Evolutionary conservation across 2,329 filamentous ascomycete genomes (phyloP).

Genomic region (Cercospora janseana): DNA sequence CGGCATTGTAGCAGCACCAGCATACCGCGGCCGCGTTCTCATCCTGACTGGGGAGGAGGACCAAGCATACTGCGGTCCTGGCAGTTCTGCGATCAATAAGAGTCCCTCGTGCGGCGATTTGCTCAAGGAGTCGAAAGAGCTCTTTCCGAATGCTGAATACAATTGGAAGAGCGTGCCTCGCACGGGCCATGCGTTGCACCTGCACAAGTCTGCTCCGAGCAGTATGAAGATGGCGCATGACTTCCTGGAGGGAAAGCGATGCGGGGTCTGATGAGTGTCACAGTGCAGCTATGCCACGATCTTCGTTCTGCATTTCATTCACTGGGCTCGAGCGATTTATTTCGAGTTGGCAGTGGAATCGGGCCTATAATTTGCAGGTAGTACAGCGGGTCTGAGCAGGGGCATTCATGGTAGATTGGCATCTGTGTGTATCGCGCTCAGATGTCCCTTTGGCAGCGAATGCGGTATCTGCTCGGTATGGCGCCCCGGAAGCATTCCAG

Average conservation of each 20-base stretch:
- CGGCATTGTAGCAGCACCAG: slow-evolving; percentile 7
- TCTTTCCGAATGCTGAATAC: slow-evolving; percentile 22
- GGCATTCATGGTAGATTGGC: no score
- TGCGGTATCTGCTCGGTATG: no score
- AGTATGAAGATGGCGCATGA: slow-evolving; percentile 13
- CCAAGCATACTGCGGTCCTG: slow-evolving; percentile 24
- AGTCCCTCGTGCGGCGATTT: slow-evolving; percentile 15
- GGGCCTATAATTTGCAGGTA: no score
- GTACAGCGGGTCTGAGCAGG: no score
- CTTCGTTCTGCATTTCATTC: no score
- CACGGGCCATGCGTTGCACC: slow-evolving; percentile 16
- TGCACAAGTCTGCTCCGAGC: slow-evolving; percentile 14
- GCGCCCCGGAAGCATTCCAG: no score
- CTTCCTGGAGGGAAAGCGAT: slow-evolving; percentile 14
- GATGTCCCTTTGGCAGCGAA: no score
- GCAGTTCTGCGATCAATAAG: slow-evolving; percentile 16
- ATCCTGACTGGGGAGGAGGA: slow-evolving; percentile 23
- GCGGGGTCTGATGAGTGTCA: not conserved
- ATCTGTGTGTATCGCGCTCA: no score
- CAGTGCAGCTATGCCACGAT: not conserved
- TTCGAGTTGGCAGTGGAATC: no score
- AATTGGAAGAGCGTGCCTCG: slow-evolving; percentile 18
- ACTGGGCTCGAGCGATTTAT: no score
- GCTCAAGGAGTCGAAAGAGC: slow-evolving; percentile 14
- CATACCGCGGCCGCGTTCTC: slow-evolving; percentile 19